Evolutionary conservation across 768 basidiomycete genomes (phyloP).

Genomic region (Boletus sp.): DNA sequence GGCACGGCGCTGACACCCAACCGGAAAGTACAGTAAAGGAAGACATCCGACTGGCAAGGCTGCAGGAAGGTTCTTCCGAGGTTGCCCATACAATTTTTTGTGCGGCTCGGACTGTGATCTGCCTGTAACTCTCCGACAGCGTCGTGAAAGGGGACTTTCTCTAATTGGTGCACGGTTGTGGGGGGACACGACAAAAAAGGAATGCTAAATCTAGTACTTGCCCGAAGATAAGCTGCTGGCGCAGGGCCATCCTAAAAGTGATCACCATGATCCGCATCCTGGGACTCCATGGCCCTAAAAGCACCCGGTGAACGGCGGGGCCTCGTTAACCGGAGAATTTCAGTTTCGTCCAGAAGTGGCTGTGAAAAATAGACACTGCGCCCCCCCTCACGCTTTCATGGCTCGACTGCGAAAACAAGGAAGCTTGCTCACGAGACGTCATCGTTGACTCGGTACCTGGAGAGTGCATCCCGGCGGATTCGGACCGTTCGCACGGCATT

Average conservation of each 20-base stretch:
- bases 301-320: background rate
- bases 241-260: background rate
- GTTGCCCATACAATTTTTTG: background rate
- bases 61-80: background rate
- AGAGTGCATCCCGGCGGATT: background rate
- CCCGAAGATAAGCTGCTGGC: background rate
- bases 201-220: background rate
- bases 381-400: no score
- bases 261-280: background rate
- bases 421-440: background rate
- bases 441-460: background rate
- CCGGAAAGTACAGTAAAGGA: background rate
- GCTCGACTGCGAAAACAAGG: background rate
- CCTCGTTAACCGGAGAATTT: constrained; percentile 3
- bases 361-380: background rate
- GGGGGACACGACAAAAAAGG: background rate
- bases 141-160: background rate
- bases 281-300: background rate
- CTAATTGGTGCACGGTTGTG: background rate
- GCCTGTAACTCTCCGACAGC: background rate
- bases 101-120: background rate
- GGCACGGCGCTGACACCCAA: background rate
- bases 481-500: background rate
- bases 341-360: background rate
- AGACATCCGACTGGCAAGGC: no score